Conservation (phyloP, 2,329 filamentous ascomycete species). For the Hypoxylon sp. region DNA sequence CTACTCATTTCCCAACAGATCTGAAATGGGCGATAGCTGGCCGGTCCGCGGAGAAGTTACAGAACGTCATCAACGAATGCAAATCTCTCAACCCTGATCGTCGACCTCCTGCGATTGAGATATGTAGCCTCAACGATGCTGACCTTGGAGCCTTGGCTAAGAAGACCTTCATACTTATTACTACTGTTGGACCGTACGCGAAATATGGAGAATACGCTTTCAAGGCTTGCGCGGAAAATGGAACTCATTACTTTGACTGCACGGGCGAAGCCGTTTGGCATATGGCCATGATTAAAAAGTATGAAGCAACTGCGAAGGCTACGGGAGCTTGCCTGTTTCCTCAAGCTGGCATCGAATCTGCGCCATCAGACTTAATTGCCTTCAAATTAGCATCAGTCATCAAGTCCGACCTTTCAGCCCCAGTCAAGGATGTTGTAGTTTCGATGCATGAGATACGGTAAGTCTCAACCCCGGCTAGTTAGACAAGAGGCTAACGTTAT, state of each 20-base stretch:
- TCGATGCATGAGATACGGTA: constrained; percentile 62
- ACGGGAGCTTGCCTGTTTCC: constrained; percentile 73
- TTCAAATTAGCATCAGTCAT: constrained; percentile 68
- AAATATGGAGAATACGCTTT: constrained; percentile 71
- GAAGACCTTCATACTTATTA: constrained; percentile 71
- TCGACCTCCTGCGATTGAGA: constrained; percentile 64
- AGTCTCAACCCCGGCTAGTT: constrained; percentile 25
- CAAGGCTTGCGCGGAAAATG: constrained; percentile 72
- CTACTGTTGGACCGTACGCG: constrained; percentile 72
- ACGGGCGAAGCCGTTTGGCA: constrained; percentile 74
- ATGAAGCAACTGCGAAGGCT: constrained; percentile 66
- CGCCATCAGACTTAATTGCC: constrained; percentile 71
- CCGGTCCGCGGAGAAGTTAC: constrained; percentile 69
- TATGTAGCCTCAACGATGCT: constrained; percentile 63
- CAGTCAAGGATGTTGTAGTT: constrained; percentile 69
- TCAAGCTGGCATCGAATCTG: constrained; percentile 74
- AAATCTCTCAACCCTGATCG: constrained; percentile 78
- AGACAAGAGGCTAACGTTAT: constrained; percentile 23
- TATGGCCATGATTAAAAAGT: constrained; percentile 72
- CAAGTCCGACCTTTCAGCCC: constrained; percentile 64
- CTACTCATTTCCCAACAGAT: constrained; percentile 51
- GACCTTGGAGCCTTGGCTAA: constrained; percentile 66
- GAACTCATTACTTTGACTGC: constrained; percentile 76
- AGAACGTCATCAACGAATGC: constrained; percentile 76
- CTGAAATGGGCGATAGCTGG: constrained; percentile 55